Conservation (phyloP, 805 yeast species). For the Sugiyamaella chiloensis region DNA sequence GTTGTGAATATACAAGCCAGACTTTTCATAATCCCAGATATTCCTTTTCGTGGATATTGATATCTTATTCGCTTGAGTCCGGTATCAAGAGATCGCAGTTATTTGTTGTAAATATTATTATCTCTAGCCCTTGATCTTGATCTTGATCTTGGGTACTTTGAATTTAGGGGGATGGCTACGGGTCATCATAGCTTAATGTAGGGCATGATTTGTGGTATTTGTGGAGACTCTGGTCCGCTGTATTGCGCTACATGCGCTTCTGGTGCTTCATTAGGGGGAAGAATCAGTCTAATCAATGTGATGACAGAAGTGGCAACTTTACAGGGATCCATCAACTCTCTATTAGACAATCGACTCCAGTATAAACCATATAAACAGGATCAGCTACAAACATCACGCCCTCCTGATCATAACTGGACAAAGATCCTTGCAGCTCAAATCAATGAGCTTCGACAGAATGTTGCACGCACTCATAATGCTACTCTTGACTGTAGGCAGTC, state of each 20-base stretch:
- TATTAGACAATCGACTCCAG: conserved; percentile 6
- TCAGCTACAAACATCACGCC: too few relatives aligned
- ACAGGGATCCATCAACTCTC: conserved; percentile 10
- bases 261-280: conserved; percentile 15
- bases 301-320: conserved; percentile 19
- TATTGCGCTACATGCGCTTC: conserved; percentile 24
- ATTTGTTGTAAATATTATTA: too few relatives aligned
- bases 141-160: neutral
- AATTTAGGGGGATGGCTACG: too few relatives aligned
- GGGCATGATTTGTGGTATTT: conserved; percentile 19
- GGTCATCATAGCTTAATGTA: neutral
- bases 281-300: conserved; percentile 20
- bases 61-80: too few relatives aligned
- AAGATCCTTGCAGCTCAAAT: neutral
- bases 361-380: neutral
- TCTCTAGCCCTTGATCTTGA: neutral
- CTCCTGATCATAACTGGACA: neutral
- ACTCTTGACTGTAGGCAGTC: conserved; percentile 5
- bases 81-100: too few relatives aligned
- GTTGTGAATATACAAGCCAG: too few relatives aligned
- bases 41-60: too few relatives aligned
- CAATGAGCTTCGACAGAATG: neutral
- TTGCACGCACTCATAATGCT: conserved; percentile 3
- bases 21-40: too few relatives aligned
- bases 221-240: conserved; percentile 20